Evolutionary conservation across 345 rosid species (phyloP), one percentile per base, ranked within the genome.

Genomic region (Euphorbia tirucalli): DNA sequence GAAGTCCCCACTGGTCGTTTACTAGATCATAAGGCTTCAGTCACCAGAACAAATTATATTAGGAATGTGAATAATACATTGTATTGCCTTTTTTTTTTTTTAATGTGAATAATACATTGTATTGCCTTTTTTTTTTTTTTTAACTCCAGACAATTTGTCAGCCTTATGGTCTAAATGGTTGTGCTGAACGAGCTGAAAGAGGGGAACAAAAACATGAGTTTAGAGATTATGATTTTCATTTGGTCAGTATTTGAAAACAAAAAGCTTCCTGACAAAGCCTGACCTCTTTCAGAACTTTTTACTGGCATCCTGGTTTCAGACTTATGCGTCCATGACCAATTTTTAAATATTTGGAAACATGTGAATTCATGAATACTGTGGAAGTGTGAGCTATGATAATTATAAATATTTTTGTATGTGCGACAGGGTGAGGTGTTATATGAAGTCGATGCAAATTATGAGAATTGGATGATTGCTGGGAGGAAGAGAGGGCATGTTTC

Each of bases 401-500:
- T 13, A 35, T 24, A 55, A 48, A 15, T 31, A 15, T 14, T 2
- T 78, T 70, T 66, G 32, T 35, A 31, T 74, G 58, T 46, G 66
- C 75, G 50, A 66, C 86, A 95, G 94, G 94, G 84, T 66, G 97
- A 90, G 81, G 84, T 95, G 76, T 61, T 92, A 19, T 95, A 87
- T 65, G 98, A 95, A 85, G 90, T 95, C 41, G 80, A 78, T 80
- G 97, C 93, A 62, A 86, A 87, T 77, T 78, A 88, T 4, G 83
- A 83, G 68, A 90, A 82, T 72, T 95, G 99, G 99, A 95, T 95
- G 99, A 88, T 92, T 71, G 97, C 99, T 44, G 99, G 99, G 65
- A 85, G 98, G 83, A 95, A 92, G 81, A 87, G 96, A 75, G 99
- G 99, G 59, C 83, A 89, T 68, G 83, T 88, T 71, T 85, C 88